A percentile compares a stretch with the other conserved stretches of the same genome.
These are phyloP conservation scores for Deakozyma indianensis DNA, from an alignment of 805 yeast genomes.

Conservation along the genomic window DNA sequence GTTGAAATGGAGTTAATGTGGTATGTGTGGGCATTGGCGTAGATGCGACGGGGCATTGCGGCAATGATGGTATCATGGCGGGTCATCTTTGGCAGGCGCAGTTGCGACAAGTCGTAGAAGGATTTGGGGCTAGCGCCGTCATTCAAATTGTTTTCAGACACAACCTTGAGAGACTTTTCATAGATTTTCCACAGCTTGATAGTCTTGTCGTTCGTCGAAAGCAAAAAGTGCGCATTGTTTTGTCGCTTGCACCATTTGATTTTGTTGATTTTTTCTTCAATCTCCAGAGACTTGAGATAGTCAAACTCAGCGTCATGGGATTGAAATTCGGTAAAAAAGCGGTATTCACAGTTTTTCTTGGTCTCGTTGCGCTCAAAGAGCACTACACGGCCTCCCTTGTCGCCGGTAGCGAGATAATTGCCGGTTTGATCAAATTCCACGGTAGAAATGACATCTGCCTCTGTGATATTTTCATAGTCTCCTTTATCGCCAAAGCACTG, in stretches of 20 bases:
- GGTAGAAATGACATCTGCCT: constrained; percentile 92
- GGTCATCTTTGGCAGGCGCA: constrained; percentile 79
- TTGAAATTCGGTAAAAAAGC: constrained; percentile 93
- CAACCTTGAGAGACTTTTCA: constrained; percentile 84
- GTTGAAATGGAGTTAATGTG: constrained; percentile 93
- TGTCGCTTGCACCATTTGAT: constrained; percentile 89
- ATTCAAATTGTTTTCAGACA: constrained; percentile 74
- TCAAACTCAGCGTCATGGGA: constrained; percentile 98
- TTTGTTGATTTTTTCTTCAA: constrained; percentile 95
- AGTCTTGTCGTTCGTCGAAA: constrained; percentile 95
- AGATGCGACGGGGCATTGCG: constrained; percentile 84
- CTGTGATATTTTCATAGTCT: constrained; percentile 87
- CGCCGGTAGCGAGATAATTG: constrained; percentile 94
- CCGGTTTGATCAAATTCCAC: constrained; percentile 95
- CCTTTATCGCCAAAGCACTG: constrained; percentile 99
- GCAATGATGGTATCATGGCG: constrained; percentile 90
- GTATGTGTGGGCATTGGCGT: constrained; percentile 94
- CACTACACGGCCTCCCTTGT: constrained; percentile 96
- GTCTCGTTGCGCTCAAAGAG: constrained; percentile 76
- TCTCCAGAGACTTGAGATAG: constrained; percentile 86
- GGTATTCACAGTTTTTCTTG: constrained; percentile 75
- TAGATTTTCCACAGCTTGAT: constrained; percentile 93
- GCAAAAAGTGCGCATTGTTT: constrained; percentile 77
- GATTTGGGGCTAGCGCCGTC: constrained; percentile 23
- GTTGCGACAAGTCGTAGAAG: constrained; percentile 22